These are phyloP conservation scores for Houttuynia cordata DNA, from an alignment of 164 flowering plant genomes.

Conservation along the genomic window DNA sequence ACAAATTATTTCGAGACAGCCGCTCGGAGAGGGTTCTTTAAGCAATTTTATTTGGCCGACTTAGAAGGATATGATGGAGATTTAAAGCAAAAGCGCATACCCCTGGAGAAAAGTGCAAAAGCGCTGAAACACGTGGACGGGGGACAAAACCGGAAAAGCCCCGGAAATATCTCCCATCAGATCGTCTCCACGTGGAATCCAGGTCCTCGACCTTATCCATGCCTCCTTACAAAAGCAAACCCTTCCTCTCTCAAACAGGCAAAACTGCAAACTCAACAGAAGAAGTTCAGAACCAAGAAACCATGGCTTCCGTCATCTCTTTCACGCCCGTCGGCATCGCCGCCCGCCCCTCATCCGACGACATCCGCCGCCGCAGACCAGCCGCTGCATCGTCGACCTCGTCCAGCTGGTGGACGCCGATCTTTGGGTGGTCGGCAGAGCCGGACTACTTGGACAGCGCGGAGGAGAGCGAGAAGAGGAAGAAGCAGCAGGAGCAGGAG, in stretches of 20 bases:
- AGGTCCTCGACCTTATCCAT: neutral
- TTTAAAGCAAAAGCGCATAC: too few species aligned
- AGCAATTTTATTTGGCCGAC: too few species aligned
- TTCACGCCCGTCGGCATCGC: constrained; percentile 20
- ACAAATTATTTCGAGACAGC: too few species aligned
- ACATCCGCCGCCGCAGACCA: constrained; percentile 12
- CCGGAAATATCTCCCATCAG: neutral
- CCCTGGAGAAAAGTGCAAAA: neutral
- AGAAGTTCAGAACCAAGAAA: neutral
- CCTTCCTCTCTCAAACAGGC: neutral
- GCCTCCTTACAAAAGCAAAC: neutral
- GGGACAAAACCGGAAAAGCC: neutral
- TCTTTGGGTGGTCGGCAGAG: constrained; percentile 62
- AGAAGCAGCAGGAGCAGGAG: constrained; percentile 2
- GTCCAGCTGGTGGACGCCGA: constrained; percentile 57
- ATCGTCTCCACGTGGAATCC: neutral
- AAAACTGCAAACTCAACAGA: too few species aligned
- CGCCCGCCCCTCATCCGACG: constrained; percentile 15
- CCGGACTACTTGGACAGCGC: constrained; percentile 53
- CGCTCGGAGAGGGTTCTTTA: too few species aligned
- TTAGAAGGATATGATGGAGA: neutral
- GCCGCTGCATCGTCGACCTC: constrained; percentile 13
- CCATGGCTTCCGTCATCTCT: constrained; percentile 29
- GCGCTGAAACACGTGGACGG: neutral
- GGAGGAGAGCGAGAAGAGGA: neutral